Percentiles rank a stretch among this genome's conserved stretches.
These are phyloP conservation scores for Pyrenochaeta sp. DNA, from an alignment of 2,329 filamentous ascomycete species.

Conservation along the genomic window DNA sequence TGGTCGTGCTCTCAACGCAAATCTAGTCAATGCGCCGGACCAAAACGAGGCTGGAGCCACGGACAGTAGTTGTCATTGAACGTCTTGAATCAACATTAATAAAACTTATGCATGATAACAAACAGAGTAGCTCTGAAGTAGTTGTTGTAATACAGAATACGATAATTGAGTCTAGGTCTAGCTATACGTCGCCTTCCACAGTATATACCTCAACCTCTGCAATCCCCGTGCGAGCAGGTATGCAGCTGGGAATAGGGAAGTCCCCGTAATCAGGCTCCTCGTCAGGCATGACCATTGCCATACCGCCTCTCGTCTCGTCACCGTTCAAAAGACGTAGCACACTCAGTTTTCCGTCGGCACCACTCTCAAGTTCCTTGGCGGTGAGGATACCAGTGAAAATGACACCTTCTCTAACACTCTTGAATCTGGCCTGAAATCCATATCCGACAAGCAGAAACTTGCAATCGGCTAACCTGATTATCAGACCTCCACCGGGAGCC, in stretches of 20 bases:
- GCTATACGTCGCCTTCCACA: too few species aligned
- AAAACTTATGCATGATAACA: too few species aligned
- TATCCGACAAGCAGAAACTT: constrained; percentile 53
- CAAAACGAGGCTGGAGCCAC: too few species aligned
- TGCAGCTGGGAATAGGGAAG: constrained; percentile 4
- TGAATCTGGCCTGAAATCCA: constrained; percentile 49
- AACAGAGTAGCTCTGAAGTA: too few species aligned
- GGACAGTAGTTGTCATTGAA: too few species aligned
- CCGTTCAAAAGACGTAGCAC: constrained; percentile 5
- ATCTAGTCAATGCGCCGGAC: too few species aligned
- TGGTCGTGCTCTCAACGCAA: too few species aligned
- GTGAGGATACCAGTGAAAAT: constrained; percentile 51
- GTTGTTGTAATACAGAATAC: too few species aligned
- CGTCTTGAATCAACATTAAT: too few species aligned
- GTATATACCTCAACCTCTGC: constrained; percentile 9
- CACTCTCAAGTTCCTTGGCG: constrained; percentile 43
- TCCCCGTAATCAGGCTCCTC: constrained; percentile 6
- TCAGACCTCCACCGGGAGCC: constrained; percentile 48
- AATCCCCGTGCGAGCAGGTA: constrained; percentile 10
- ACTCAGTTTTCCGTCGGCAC: background rate
- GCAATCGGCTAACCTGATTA: constrained; percentile 44
- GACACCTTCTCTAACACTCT: constrained; percentile 14
- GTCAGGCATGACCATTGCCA: constrained; percentile 7
- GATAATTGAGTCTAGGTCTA: too few species aligned
- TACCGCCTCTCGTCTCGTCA: constrained; percentile 10